Conservation (phyloP, 176 grass and related monocot species). For the Oryza glaberrima region DNA sequence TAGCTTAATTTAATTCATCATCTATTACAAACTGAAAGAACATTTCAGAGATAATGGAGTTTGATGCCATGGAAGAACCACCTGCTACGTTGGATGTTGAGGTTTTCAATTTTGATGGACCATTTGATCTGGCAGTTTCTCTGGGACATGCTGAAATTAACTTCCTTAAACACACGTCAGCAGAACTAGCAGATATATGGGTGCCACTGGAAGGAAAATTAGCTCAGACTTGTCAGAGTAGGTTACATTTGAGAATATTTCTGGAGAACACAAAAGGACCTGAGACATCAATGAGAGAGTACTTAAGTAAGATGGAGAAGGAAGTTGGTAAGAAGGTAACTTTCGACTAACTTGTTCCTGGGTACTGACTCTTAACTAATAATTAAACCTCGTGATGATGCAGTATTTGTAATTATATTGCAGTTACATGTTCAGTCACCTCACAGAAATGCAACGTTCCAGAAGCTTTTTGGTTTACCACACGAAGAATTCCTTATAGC, state of each 20-base stretch:
- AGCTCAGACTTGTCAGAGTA: slow-evolving; percentile 63
- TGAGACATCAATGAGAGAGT: slow-evolving; percentile 63
- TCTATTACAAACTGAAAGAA: slow-evolving; percentile 20
- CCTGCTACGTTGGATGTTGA: slow-evolving; percentile 76
- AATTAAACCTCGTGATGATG: slow-evolving; percentile 19
- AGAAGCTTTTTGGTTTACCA: slow-evolving; percentile 78
- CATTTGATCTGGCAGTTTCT: slow-evolving; percentile 69
- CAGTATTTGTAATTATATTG: neutral
- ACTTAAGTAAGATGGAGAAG: slow-evolving; percentile 86
- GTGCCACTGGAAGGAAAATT: slow-evolving; percentile 76
- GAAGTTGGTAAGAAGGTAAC: slow-evolving; percentile 93
- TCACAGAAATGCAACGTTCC: slow-evolving; percentile 80
- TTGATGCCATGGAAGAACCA: slow-evolving; percentile 88
- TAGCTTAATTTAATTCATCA: slow-evolving; percentile 16
- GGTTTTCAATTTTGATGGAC: slow-evolving; percentile 84
- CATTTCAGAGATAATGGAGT: slow-evolving; percentile 80
- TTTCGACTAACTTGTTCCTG: neutral
- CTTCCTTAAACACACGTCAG: slow-evolving; percentile 68
- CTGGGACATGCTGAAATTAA: slow-evolving; percentile 88
- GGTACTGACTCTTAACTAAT: neutral
- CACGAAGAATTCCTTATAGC: slow-evolving; percentile 90
- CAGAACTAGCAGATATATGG: slow-evolving; percentile 81
- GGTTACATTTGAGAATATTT: slow-evolving; percentile 84
- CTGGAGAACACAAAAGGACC: slow-evolving; percentile 78
- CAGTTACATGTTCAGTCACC: slow-evolving; percentile 74